A percentile compares a stretch with the other conserved stretches of the same genome.
phyloP scores from a whole-genome alignment of 2,329 filamentous ascomycete species.

The Orbilia quercus region DNA sequence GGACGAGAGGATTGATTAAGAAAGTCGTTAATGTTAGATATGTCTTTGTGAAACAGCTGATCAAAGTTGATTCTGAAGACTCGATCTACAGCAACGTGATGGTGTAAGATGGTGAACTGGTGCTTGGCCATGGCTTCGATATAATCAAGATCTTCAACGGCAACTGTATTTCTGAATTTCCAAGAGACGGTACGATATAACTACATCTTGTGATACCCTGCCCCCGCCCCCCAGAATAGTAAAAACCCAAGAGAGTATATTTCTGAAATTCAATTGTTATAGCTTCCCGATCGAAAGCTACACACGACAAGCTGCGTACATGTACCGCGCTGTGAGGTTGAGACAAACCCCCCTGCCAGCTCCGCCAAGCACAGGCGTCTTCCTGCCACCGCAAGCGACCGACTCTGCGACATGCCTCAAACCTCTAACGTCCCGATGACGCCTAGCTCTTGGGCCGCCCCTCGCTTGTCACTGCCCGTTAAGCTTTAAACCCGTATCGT shows the following conservation, averaged over 20 bases:
- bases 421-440: constrained; percentile 43
- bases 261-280: too few species aligned
- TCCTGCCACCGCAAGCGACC: constrained; percentile 19
- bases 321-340: neutral
- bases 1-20: neutral
- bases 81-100: neutral
- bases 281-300: too few species aligned
- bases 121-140: too few species aligned
- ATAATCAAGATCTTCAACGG: too few species aligned
- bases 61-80: neutral
- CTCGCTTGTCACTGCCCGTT: neutral
- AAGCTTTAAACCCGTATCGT: neutral
- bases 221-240: too few species aligned
- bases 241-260: too few species aligned
- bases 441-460: neutral
- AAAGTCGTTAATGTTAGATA: neutral
- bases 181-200: too few species aligned
- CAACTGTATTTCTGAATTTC: too few species aligned
- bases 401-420: constrained; percentile 49
- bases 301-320: too few species aligned
- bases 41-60: neutral
- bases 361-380: neutral
- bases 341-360: constrained; percentile 9
- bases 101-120: too few species aligned
- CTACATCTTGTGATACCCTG: too few species aligned